Percentiles rank a stretch among this genome's conserved stretches.
These are phyloP conservation scores for Malassezia restricta DNA, from an alignment of 1,284 basidiomycete species.

Conservation along the genomic window DNA sequence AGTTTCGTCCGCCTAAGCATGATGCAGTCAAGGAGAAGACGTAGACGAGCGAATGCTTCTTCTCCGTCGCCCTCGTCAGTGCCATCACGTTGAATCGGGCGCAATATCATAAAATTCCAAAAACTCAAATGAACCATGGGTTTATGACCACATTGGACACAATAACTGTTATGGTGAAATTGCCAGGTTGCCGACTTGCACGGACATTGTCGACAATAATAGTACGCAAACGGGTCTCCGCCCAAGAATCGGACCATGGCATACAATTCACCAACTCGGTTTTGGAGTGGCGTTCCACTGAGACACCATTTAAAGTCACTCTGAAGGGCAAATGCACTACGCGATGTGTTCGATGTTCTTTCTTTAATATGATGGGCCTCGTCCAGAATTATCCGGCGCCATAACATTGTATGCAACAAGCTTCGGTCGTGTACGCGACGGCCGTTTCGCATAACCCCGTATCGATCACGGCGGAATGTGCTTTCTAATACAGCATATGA, in stretches of 20 bases:
- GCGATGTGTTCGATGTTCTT: slow-evolving; percentile 84
- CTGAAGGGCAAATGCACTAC: slow-evolving; percentile 78
- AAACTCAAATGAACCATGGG: slow-evolving; percentile 77
- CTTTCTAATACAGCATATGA: slow-evolving; percentile 68
- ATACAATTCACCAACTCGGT: slow-evolving; percentile 86
- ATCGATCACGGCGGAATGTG: slow-evolving; percentile 80
- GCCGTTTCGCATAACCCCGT: slow-evolving; percentile 77
- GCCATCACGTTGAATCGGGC: slow-evolving; percentile 41
- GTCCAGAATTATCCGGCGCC: slow-evolving; percentile 95
- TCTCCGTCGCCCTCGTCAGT: slow-evolving; percentile 34
- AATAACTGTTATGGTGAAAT: slow-evolving; percentile 68
- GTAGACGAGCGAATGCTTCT: slow-evolving; percentile 37
- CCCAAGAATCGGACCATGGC: slow-evolving; percentile 59
- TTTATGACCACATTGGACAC: slow-evolving; percentile 81
- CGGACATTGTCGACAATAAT: slow-evolving; percentile 61
- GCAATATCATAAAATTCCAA: slow-evolving; percentile 45
- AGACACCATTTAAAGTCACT: slow-evolving; percentile 84
- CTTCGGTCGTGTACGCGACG: slow-evolving; percentile 78
- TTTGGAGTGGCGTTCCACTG: slow-evolving; percentile 78
- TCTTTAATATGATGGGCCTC: slow-evolving; percentile 92
- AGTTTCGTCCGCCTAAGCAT: slow-evolving; percentile 71
- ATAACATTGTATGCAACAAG: slow-evolving; percentile 69
- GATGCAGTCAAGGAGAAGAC: slow-evolving; percentile 74
- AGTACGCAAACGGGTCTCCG: slow-evolving; percentile 28
- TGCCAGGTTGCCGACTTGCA: slow-evolving; percentile 85